These are phyloP conservation scores for Aspergillus tanneri DNA, from an alignment of 2,329 filamentous ascomycete genomes.

Conservation along the genomic window DNA sequence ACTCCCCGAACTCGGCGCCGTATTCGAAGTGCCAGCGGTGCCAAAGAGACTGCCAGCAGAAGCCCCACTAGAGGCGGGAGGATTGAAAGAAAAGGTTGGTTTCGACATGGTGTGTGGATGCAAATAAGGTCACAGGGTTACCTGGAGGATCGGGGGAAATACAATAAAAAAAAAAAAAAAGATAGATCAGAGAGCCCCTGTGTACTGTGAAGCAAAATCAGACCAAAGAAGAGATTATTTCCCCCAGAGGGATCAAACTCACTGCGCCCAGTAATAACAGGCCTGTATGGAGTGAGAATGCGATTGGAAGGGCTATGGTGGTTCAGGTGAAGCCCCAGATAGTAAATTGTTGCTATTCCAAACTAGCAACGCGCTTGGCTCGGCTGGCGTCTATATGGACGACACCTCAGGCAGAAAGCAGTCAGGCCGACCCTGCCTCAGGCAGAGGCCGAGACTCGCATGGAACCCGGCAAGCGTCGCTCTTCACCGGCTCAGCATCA, in stretches of 20 bases:
- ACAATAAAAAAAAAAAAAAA: slow-evolving; percentile 14
- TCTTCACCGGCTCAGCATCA: slow-evolving; percentile 18
- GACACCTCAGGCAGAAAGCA: slow-evolving; percentile 19
- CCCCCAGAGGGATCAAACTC: slow-evolving; percentile 14
- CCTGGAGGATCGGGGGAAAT: slow-evolving; percentile 16
- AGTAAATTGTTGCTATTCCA: background rate
- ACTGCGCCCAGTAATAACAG: slow-evolving; percentile 24
- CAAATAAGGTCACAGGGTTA: slow-evolving; percentile 22
- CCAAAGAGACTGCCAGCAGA: slow-evolving; percentile 37
- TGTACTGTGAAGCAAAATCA: too few species aligned
- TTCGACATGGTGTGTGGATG: slow-evolving; percentile 31
- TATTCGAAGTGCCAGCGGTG: slow-evolving; percentile 29
- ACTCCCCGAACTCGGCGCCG: slow-evolving; percentile 26
- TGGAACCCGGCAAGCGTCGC: slow-evolving; percentile 27
- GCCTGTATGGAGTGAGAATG: background rate
- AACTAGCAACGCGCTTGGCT: slow-evolving; percentile 17
- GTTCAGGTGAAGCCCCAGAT: background rate
- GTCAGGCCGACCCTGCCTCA: slow-evolving; percentile 22
- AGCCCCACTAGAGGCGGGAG: slow-evolving; percentile 36
- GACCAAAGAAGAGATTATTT: too few species aligned
- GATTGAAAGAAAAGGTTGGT: slow-evolving; percentile 38
- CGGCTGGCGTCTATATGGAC: slow-evolving; percentile 14
- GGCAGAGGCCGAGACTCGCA: slow-evolving; percentile 32
- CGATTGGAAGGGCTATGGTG: slow-evolving; percentile 8
- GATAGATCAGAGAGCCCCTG: too few species aligned